A percentile compares a stretch with the other conserved stretches of the same genome.
Conservation (phyloP, 192 early-diverging fungal species). For the Backusella tuberculispora region DNA sequence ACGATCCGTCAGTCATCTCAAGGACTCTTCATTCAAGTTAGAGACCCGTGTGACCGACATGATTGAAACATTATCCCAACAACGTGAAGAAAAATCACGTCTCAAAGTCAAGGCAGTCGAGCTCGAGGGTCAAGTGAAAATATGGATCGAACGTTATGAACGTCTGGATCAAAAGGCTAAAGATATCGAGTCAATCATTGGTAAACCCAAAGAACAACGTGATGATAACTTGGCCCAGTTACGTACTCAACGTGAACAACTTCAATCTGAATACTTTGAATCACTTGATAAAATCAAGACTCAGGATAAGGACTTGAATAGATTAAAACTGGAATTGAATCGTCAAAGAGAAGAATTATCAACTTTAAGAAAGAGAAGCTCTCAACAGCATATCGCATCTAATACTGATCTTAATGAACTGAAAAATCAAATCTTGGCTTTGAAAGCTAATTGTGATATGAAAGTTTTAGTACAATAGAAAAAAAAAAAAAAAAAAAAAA, state of each 20-base stretch:
- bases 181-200: constrained; percentile 47
- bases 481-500: no score
- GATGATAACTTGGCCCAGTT: constrained; percentile 60
- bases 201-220: constrained; percentile 57
- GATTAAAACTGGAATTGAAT: constrained; percentile 56
- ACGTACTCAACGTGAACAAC: constrained; percentile 58
- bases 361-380: constrained; percentile 50
- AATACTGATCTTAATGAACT: constrained; percentile 62
- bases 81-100: constrained; percentile 70
- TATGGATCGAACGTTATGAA: constrained; percentile 77
- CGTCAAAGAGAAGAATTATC: constrained; percentile 67
- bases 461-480: constrained; percentile 5
- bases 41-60: constrained; percentile 96
- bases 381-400: constrained; percentile 45
- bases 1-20: constrained; percentile 88
- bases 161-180: constrained; percentile 64
- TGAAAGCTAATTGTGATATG: constrained; percentile 49
- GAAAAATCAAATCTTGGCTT: constrained; percentile 72
- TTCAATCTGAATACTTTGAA: constrained; percentile 63
- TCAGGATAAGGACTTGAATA: constrained; percentile 65
- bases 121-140: constrained; percentile 60
- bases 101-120: constrained; percentile 42
- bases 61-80: constrained; percentile 73
- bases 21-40: constrained; percentile 91
- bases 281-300: constrained; percentile 58